Evolutionary conservation across 1,284 basidiomycete genomes (phyloP), one percentile per base, ranked within the genome.

Genomic region (Ceratobasidium sp.): DNA sequence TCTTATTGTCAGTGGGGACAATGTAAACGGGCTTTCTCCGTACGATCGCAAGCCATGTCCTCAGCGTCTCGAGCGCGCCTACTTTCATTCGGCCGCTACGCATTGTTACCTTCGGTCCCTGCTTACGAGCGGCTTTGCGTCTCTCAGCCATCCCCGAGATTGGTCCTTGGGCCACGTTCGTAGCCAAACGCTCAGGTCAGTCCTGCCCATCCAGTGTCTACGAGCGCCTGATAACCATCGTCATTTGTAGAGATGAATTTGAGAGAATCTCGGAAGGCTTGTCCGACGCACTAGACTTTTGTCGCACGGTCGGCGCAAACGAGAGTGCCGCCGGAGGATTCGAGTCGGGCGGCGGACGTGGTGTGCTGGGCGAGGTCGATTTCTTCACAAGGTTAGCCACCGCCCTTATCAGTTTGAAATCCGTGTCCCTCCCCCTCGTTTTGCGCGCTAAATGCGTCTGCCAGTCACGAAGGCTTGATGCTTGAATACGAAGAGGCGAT

Each of bases 101-200:
- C 88, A 99, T 67, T 99, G 99, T 85, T 92, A 97, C 84, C 89
- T 99, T 77, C 93, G 97, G 22, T 90, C 91, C 1, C 88, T 98
- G 59, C 89, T 99, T 2, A 90, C 90, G 0, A 97, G 95, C 22
- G 96, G 96, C 32, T 97, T 98, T 81, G 97, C 97, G 0, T 93
- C 94, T 9, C 84, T 99, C 49, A 91, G 96, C 83, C 93, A 97
- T 80, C 97, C 97, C 0, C 89, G 93, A 51, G 91, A 94, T 81
- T 98, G 97, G 95, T 96, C 95, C 1, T 90, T 99, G 80, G 89
- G 89, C 13, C 96, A 99, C 83, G 97, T 99, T 37, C 91, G 96
- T 62, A 94, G 92, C 0, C 90, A 90, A 0, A 88, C 90, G 29
- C 86, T 97, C 32, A 88, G 91, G 90, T 90, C 34, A 22, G 71